Base-by-base conservation (phyloP, 805 yeast species). In the Monosporozyma solicola region DNA sequence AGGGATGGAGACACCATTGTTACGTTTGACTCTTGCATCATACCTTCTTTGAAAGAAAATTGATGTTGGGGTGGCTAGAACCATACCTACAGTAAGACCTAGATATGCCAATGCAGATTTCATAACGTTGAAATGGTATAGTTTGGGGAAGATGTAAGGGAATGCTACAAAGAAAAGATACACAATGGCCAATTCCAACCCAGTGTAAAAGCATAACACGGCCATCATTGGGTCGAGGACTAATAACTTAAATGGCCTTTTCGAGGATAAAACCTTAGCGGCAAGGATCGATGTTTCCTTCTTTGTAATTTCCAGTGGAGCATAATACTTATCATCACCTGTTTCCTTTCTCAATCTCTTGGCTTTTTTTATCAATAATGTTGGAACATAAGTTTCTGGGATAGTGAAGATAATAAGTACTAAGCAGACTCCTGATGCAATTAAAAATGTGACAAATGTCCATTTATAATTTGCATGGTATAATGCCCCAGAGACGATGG, bases 331-430 rank as follows among this genome's bases (percentile, higher is more conserved):
- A 13, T 72, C 74, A 65, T 85, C 83, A 0, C 80, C 81, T 2
- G 83, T 79, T 53, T 76, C 73, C 54, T 74, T 69, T 56, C 86
- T 72, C 48, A 80, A 61, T 47, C 73, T 65, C 53, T 71, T 69
- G 0, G 86, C 86, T 55, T 83, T 79, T 48, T 72, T 56, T n/a
- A 71, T 72, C 48, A 81, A 63, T 35, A 82, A 61, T 3, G 79
- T 69, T 1, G 83, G 82, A 27, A 72, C 76, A 63, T 83, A 82
- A 0, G 87, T 88, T 69, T 88, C 96, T 3, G 77, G 85, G 55
- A 76, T 79, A 43, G 73, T 78, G 57, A 72, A 57, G 5, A 63
- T 67, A 13, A 71, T 77, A 62, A 71, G 71, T 53, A 66, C 68
- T 55, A 82, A 73, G 58, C 81, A 72, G 2, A 78, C 75, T 3